These are phyloP conservation scores for Curvularia sp. DNA, from an alignment of 2,329 filamentous ascomycete species.

Conservation along the genomic window DNA sequence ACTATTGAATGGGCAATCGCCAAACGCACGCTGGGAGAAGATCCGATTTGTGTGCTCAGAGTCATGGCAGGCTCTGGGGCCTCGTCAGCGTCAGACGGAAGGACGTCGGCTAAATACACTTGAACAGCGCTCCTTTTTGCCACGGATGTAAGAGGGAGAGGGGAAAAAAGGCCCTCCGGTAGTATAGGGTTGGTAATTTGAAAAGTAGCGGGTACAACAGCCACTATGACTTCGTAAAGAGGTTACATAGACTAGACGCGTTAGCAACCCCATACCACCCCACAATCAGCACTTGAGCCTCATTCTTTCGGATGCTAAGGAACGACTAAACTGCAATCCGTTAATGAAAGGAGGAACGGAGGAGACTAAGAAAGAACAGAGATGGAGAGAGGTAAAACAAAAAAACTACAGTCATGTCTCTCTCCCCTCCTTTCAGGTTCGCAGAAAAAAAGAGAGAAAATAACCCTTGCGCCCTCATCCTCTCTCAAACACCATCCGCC, in stretches of 20 bases:
- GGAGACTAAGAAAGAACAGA: too few relatives aligned
- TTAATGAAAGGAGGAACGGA: not conserved
- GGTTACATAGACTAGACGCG: not conserved
- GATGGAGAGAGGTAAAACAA: not conserved
- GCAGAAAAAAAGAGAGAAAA: too few relatives aligned
- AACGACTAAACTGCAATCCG: not conserved
- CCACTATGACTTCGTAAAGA: not conserved
- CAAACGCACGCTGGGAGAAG: not conserved
- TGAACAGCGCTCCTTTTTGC: not conserved
- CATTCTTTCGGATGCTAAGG: not conserved
- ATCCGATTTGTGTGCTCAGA: slow-evolving; percentile 1
- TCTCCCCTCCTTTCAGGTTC: too few relatives aligned
- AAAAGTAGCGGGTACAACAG: not conserved
- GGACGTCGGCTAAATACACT: not conserved
- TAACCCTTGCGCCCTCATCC: not conserved
- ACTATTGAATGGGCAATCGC: not conserved
- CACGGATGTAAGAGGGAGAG: not conserved
- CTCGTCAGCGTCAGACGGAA: slow-evolving; percentile 10
- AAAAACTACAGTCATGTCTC: not conserved
- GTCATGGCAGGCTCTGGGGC: not conserved
- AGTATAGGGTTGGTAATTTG: not conserved
- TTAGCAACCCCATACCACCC: not conserved
- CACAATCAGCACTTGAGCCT: slow-evolving; percentile 2
- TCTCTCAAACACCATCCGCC: not conserved
- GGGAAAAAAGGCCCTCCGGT: not conserved